A percentile compares a stretch with the other conserved stretches of the same genome.
These are phyloP conservation scores for Jaltomata sinuosa DNA, from an alignment of 257 asterid genomes.

Conservation along the genomic window DNA sequence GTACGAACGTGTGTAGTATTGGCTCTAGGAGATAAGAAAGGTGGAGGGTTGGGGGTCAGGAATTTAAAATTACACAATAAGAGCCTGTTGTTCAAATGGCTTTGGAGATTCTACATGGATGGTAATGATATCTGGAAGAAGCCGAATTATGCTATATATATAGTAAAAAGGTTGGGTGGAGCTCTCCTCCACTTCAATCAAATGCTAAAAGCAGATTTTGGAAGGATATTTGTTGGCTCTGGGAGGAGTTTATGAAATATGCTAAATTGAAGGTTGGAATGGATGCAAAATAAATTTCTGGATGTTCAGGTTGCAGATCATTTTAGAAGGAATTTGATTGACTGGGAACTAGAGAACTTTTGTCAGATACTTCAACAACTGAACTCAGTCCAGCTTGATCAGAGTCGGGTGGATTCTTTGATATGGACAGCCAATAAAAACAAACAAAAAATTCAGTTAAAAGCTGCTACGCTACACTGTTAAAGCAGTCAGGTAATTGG, in stretches of 20 bases:
- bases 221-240: neutral
- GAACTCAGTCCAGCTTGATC: neutral
- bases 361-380: neutral
- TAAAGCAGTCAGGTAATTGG: neutral
- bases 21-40: neutral
- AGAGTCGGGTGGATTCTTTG: neutral
- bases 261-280: neutral
- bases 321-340: neutral
- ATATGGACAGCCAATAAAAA: neutral
- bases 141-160: neutral
- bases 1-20: neutral
- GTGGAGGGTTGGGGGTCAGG: neutral
- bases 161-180: neutral
- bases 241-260: neutral
- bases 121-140: neutral
- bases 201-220: neutral
- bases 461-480: neutral
- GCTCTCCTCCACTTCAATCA: neutral
- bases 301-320: neutral
- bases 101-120: neutral
- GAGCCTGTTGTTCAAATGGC: neutral
- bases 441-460: neutral
- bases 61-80: neutral
- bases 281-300: neutral
- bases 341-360: neutral